Evolutionary conservation across 2,329 filamentous ascomycete genomes (phyloP), one percentile per base, ranked within the genome.

Genomic region (Pseudogymnoascus sp.): DNA sequence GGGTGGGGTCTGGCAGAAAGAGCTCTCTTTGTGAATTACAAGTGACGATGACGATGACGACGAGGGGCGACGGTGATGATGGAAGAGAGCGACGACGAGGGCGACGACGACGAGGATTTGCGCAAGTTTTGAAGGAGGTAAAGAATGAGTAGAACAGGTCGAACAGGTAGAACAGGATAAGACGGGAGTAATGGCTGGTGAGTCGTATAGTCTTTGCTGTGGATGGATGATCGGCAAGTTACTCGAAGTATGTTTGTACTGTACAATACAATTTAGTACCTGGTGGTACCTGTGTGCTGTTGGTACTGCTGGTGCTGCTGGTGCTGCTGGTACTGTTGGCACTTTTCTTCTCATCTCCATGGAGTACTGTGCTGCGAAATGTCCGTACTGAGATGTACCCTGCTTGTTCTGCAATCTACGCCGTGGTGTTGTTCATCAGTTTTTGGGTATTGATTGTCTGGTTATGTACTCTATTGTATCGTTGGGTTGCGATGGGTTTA

Each of bases 1-100:
- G 33, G 33, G 47, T 53, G 47, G 47, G 47, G 47, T 25, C n/a
- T 50, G 43, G 43, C 43, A 50, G 43, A 50, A 50, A 53, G 43
- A 53, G 43, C 43, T 50, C 14, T 50, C 43, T 14, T 15, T 6
- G 43, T 30, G 22, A 50, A 50, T 6, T 30, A 2, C 14, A 50
- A 30, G 43, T 50, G 43, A 50, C 43, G 43, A 30, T 25, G 25
- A 12, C 11, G 37, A 39, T 11, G 39, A n/a, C 6, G 38, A 18
- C 22, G 6, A 6, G 14, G n/a, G 36, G n/a, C 36, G 14, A 38
- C 15, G 36, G 15, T n/a, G 36, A 39, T 20, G 15, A 20, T 11
- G 37, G 15, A 38, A 4, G n/a, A 12, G 33, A 14, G 36, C 37
- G 38, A 22, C 38, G 18, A 39, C 12, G 41, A 47, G 6, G n/a